Conservation (phyloP, 2,329 filamentous ascomycete genomes). For the Pseudogymnoascus sp. region DNA sequence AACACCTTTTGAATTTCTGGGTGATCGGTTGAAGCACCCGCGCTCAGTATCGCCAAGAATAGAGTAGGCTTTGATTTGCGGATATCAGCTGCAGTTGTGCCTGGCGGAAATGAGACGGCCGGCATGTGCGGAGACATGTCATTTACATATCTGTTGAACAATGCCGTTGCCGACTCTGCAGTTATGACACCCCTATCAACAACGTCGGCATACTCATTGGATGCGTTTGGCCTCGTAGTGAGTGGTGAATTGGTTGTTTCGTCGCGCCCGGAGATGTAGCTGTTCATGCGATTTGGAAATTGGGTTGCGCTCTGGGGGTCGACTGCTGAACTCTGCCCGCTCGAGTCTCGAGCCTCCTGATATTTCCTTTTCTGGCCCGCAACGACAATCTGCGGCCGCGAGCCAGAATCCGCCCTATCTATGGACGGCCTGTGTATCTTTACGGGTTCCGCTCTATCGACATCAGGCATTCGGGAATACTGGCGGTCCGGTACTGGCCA, state of each 20-base stretch:
- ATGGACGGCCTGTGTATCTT: neutral
- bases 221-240: conserved; percentile 10
- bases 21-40: conserved; percentile 50
- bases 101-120: conserved; percentile 50
- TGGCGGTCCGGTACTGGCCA: conserved; percentile 19
- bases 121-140: conserved; percentile 55
- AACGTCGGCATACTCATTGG: conserved; percentile 31
- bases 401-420: neutral
- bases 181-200: conserved; percentile 53
- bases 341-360: conserved; percentile 19
- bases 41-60: conserved; percentile 59
- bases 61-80: conserved; percentile 53
- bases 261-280: neutral
- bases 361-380: conserved; percentile 29
- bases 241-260: neutral
- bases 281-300: neutral
- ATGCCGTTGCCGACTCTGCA: conserved; percentile 43
- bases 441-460: conserved; percentile 16
- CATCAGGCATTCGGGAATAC: conserved; percentile 22
- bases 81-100: conserved; percentile 46
- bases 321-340: conserved; percentile 3
- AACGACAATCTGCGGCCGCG: conserved; percentile 25
- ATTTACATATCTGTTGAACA: conserved; percentile 51
- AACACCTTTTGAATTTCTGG: conserved; percentile 34
- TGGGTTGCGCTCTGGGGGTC: neutral